Base-by-base conservation (phyloP, 1,139 yeast genomes). In the Lodderomyces metapsilosis region DNA sequence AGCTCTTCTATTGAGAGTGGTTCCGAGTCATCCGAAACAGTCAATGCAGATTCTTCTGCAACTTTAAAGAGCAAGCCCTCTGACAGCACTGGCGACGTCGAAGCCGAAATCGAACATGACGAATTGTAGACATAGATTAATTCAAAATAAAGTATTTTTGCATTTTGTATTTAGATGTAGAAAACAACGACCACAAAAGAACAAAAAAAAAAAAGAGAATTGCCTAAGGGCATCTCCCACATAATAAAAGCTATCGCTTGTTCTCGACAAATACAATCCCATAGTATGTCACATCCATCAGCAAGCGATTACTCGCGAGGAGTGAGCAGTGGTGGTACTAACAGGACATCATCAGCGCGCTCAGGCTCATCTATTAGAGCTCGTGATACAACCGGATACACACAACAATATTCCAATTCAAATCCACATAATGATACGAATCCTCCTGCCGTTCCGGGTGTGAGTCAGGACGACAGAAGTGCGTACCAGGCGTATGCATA, bases 281-380 rank as follows among this genome's bases (percentile, higher is more conserved):
- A 4, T n/a, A 43, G 43, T 42, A 46, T 44, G 49, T 44, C 49
- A 38, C 36, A 43, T 16, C 25, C 44, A 17, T 32, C 35, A 12
- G 3, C 23, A 15, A 13, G 22, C 7, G 35, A 22, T 9, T n/a
- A 37, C 25, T 43, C 44, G n/a, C 35, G 45, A 21, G 35, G 44
- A 34, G 34, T 38, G 34, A 36, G 32, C 28, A 20, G 36, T 21
- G 46, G 43, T 41, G 42, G 40, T 38, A 43, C 44, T 41, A 40
- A 38, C 46, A 38, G 37, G 13, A n/a, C 24, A 34, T 20, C 36
- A 39, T 39, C 45, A 35, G 39, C 31, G 16, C 38, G 36, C 15
- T 31, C 33, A 31, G 22, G 36, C 9, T n/a, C 28, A 10, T 23
- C 37, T 15, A 20, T 18, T 16, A 16, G 37, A 16, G 27, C 34